Conservation (phyloP, 257 asterid genomes). For the Scutellaria minor region DNA sequence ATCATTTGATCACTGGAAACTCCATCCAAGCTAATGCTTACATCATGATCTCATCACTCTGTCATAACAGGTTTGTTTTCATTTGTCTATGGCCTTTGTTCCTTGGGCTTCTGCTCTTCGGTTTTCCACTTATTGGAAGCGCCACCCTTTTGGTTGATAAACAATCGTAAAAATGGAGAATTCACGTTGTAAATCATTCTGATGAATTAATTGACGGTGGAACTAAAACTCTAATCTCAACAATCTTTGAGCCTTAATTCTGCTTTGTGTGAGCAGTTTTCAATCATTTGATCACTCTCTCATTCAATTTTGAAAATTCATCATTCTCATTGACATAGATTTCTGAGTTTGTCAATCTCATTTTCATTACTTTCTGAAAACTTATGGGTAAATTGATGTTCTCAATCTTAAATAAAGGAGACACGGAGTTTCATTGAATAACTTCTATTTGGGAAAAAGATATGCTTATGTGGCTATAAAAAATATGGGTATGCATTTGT, state of each 20-base stretch:
- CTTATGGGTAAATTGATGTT: no score
- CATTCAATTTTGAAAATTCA: no score
- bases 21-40: constrained; percentile 25
- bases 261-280: constrained; percentile 8
- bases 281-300: no score
- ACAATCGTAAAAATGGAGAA: constrained; percentile 58
- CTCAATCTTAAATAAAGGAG: no score
- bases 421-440: no score
- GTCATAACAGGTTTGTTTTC: constrained; percentile 97
- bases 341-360: no score
- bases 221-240: constrained; percentile 35
- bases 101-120: constrained; percentile 97
- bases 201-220: constrained; percentile 26
- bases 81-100: constrained; percentile 85
- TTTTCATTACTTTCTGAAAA: no score
- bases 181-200: constrained; percentile 60
- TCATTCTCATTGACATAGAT: no score
- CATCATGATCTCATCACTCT: constrained; percentile 48
- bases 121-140: constrained; percentile 76
- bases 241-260: constrained; percentile 31
- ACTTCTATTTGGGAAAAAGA: no score
- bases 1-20: neutral
- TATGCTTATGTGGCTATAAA: no score
- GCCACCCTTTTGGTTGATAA: constrained; percentile 62
- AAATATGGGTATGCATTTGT: no score